Conservation (phyloP, 164 flowering plant species). For the Platanus orientalis region DNA sequence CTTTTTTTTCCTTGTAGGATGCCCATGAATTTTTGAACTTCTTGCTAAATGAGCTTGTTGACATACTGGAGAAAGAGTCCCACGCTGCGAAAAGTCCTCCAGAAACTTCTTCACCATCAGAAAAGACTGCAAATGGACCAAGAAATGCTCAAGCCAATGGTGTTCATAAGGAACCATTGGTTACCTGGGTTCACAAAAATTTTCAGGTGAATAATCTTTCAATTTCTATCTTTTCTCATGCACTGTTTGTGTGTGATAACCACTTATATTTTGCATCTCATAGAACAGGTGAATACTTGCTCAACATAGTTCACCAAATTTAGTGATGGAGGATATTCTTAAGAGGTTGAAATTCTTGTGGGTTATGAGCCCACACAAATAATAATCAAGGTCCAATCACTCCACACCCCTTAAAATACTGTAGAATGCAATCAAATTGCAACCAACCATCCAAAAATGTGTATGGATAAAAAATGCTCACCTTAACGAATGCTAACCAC, state of each 20-base stretch:
- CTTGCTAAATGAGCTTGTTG: constrained; percentile 91
- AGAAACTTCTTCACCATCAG: constrained; percentile 60
- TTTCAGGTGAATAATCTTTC: constrained; percentile 65
- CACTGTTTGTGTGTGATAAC: not conserved
- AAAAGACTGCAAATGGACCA: constrained; percentile 66
- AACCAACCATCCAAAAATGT: no score
- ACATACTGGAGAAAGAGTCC: constrained; percentile 93
- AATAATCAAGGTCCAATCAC: no score
- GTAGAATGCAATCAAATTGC: no score
- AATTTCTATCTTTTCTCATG: not conserved
- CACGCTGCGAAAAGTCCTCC: constrained; percentile 49
- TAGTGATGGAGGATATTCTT: no score
- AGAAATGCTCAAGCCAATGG: constrained; percentile 65
- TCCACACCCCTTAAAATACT: no score
- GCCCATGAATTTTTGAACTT: constrained; percentile 99
- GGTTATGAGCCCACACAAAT: no score
- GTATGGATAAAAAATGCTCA: no score
- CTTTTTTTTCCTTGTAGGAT: constrained; percentile 54
- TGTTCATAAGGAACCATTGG: constrained; percentile 66
- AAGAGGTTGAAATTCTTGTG: no score
- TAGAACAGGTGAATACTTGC: no score
- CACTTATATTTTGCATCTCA: not conserved
- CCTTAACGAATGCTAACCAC: no score
- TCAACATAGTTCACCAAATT: not conserved
- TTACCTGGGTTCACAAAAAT: constrained; percentile 98